A percentile compares a stretch with the other conserved stretches of the same genome.
These are phyloP conservation scores for Fraxinus floribunda DNA, from an alignment of 305 asterid genomes.

Conservation along the genomic window DNA sequence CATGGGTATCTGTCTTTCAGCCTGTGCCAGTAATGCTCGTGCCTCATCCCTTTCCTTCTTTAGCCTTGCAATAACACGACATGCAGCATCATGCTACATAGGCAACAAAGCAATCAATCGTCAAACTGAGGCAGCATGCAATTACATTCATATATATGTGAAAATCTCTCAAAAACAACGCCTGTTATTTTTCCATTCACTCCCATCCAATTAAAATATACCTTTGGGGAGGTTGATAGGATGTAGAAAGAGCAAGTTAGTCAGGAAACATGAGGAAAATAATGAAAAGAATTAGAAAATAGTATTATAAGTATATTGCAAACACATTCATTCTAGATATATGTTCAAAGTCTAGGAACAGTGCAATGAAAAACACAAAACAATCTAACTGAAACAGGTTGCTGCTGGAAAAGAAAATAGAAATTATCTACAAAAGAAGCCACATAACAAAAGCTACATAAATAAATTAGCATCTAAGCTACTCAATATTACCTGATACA, in stretches of 20 bases:
- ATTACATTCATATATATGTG: background rate
- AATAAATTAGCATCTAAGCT: background rate
- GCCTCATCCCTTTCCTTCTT: constrained; percentile 98
- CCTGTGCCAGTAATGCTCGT: constrained; percentile 69
- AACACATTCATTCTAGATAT: background rate
- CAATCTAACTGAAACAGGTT: background rate
- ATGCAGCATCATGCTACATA: constrained; percentile 96
- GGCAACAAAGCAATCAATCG: constrained; percentile 4
- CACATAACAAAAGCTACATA: background rate
- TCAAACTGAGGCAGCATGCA: background rate
- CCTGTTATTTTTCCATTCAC: background rate
- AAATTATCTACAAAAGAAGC: background rate
- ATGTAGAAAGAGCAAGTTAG: background rate
- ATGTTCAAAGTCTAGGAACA: background rate
- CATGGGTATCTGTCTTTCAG: constrained; percentile 80
- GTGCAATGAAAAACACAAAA: background rate
- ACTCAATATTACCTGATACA: constrained; percentile 69
- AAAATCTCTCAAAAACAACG: background rate
- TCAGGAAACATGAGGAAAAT: background rate
- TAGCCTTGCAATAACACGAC: constrained; percentile 98
- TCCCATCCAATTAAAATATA: background rate
- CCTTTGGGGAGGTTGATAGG: background rate
- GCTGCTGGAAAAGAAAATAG: background rate
- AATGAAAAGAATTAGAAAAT: background rate
- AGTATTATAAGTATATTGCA: background rate